Evolutionary conservation across 176 grass and related monocot genomes (phyloP).

Genomic region (Alopecurus myosuroides): DNA sequence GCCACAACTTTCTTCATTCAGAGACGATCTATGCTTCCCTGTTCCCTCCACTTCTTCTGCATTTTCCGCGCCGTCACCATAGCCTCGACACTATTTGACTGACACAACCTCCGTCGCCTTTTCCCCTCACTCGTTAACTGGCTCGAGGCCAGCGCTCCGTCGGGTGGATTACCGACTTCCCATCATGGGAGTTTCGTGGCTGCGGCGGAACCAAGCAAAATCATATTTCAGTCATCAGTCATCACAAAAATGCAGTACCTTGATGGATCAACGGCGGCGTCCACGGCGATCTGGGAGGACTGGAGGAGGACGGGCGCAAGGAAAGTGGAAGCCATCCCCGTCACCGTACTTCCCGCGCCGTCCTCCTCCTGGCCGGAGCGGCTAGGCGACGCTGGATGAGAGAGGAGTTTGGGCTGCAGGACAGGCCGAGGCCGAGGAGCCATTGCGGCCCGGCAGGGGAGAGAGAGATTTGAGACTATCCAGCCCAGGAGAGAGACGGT

Average conservation of each 20-base stretch:
- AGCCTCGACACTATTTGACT: slow-evolving; percentile 34
- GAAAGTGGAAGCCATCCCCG: background rate
- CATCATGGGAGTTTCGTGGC: too few species aligned
- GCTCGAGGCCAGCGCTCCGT: background rate
- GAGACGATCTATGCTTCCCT: background rate
- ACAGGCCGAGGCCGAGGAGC: too few species aligned
- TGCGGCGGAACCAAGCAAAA: background rate
- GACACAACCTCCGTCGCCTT: slow-evolving; percentile 1
- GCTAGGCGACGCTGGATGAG: background rate
- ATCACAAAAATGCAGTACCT: background rate
- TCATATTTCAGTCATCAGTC: background rate
- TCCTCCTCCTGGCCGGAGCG: background rate
- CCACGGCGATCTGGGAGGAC: background rate
- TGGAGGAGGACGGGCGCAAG: background rate
- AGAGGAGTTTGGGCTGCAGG: too few species aligned
- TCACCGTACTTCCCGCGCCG: background rate
- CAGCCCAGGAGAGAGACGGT: too few species aligned
- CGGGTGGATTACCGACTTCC: background rate
- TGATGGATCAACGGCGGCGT: background rate
- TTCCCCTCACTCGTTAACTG: slow-evolving; percentile 39
- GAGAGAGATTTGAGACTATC: too few species aligned
- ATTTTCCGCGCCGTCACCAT: slow-evolving; percentile 30
- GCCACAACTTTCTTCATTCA: slow-evolving; percentile 38
- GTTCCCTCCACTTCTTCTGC: slow-evolving; percentile 20
- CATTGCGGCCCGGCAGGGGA: too few species aligned